Base-by-base conservation (phyloP, 2,329 filamentous ascomycete species). In the Colletotrichum camelliae region DNA sequence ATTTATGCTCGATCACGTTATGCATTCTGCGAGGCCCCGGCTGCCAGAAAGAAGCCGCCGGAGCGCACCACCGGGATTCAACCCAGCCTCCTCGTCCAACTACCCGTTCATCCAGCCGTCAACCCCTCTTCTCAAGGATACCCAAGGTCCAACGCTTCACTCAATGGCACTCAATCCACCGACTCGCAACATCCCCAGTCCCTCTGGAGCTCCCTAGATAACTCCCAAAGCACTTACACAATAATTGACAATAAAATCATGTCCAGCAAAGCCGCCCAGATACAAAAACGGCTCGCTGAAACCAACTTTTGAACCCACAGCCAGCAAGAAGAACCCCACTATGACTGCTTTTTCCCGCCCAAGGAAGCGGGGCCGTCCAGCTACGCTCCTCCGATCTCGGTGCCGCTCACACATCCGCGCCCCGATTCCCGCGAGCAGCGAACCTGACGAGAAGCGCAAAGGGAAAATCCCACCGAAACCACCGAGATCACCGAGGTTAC, bases 301-400 rank as follows among this genome's bases (percentile, higher is more conserved):
- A 72, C 31, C 43, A 65, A 61, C 52, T 62, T 31, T n/a, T 62
- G 35, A 64, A 43, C 18, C 58, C 39, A 57, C 48, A 57, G 24
- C 10, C 8, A 52, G 43, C 43, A 52, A 52, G n/a, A 15, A 33
- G 68, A 31, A 33, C 67, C 52, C 71, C 72, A 48, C 67, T 18
- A 66, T 74, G 72, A 55, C 68, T 72, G 33, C 27, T 7, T 35
- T 60, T 73, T 52, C 27, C 24, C 37, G 55, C 55, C 48, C 29
- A 37, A 39, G 18, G 27, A 15, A 67, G 64, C 64, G 70, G 70
- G 68, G 70, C 29, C 43, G 35, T n/a, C n/a, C 43, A 52, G 24
- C 39, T 21, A 52, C 39, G 13, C 4, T 24, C 33, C 69, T 75
- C 73, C 73, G 73, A 75, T 67, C 62, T 75, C 73, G 73, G 69